A percentile compares a stretch with the other conserved stretches of the same genome.
These are phyloP conservation scores for Volvox africanus DNA, from an alignment of 139 green algal species.

Conservation along the genomic window DNA sequence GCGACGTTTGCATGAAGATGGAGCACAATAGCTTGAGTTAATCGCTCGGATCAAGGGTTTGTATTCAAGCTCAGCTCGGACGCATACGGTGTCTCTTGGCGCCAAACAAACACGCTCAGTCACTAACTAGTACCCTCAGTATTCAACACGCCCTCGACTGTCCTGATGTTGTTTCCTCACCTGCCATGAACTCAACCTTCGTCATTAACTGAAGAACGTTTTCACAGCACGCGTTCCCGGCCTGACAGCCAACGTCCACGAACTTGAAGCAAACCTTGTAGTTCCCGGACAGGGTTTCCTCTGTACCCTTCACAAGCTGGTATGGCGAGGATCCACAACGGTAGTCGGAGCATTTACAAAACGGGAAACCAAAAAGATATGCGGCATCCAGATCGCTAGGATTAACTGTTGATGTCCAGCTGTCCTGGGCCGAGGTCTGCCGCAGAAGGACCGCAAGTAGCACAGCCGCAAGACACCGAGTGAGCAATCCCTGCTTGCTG, in stretches of 20 bases:
- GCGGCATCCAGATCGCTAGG: not conserved
- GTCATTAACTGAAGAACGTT: not conserved
- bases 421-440: not conserved
- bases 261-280: slow-evolving; percentile 25
- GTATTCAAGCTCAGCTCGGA: no score
- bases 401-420: not conserved
- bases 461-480: not conserved
- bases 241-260: not conserved
- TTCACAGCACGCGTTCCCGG: slow-evolving; percentile 21
- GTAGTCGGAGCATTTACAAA: slow-evolving; percentile 38
- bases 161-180: not conserved
- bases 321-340: slow-evolving; percentile 30
- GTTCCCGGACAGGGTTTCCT: not conserved
- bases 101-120: no score
- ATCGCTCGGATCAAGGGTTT: no score
- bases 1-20: not conserved
- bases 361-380: slow-evolving; percentile 42
- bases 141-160: no score
- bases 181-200: slow-evolving; percentile 42
- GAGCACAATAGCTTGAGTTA: no score
- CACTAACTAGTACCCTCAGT: no score
- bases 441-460: not conserved
- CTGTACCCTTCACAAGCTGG: not conserved
- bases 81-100: no score
- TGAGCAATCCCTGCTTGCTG: slow-evolving; percentile 23